phyloP scores from a whole-genome alignment of 148 eudicot genomes.

The Dianthus caryophyllus region DNA sequence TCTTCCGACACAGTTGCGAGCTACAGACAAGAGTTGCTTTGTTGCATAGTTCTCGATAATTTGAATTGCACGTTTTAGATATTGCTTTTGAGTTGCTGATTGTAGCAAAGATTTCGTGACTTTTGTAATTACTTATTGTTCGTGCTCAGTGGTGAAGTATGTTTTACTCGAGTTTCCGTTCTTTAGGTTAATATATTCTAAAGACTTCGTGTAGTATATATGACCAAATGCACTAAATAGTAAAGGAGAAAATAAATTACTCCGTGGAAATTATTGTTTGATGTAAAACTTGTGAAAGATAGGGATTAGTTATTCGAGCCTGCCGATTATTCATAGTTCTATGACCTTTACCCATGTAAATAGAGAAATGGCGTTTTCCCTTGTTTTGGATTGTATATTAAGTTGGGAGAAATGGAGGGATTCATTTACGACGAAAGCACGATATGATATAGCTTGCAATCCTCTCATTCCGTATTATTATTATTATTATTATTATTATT shows the following conservation, averaged over 20 bases:
- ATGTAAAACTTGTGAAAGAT: background rate
- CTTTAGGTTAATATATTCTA: background rate
- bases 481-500: no score
- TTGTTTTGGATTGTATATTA: no score
- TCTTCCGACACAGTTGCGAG: slow-evolving; percentile 72
- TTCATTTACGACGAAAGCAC: no score
- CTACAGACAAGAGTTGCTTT: slow-evolving; percentile 38
- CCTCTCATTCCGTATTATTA: no score
- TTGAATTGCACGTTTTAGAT: background rate
- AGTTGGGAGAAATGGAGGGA: no score
- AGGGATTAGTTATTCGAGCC: no score
- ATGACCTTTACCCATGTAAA: no score
- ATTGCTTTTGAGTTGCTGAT: background rate
- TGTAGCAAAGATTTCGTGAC: background rate
- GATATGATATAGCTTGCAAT: no score
- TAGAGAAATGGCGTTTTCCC: no score
- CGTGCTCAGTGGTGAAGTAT: background rate
- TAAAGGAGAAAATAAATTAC: background rate
- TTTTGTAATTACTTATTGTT: background rate
- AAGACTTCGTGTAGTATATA: background rate
- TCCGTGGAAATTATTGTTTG: background rate
- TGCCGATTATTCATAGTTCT: no score
- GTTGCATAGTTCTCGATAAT: background rate
- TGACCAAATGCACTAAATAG: background rate
- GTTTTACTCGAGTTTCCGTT: background rate